Percentiles rank a stretch among this genome's conserved stretches.
Conservation (phyloP, 2,329 filamentous ascomycete species). For the Leptographium flavum region DNA sequence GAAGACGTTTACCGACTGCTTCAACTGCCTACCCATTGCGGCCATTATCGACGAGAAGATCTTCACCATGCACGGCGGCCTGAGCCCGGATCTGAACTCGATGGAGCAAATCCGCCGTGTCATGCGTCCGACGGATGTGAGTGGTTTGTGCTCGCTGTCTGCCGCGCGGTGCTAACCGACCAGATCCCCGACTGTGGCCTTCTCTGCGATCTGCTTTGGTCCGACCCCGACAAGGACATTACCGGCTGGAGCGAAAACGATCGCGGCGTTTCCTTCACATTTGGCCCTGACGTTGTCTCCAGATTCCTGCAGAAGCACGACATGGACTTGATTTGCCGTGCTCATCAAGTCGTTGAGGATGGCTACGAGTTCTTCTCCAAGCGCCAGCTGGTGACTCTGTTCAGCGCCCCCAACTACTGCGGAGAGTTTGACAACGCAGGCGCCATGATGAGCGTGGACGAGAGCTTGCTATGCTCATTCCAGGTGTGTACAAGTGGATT, state of each 20-base stretch:
- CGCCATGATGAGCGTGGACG: constrained; percentile 99
- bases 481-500: constrained; percentile 45
- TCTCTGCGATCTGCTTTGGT: constrained; percentile 95
- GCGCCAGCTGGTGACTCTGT: constrained; percentile 89
- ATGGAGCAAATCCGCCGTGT: constrained; percentile 99
- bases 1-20: constrained; percentile 99
- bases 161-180: background rate
- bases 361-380: constrained; percentile 99
- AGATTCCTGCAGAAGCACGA: constrained; percentile 98
- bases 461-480: constrained; percentile 97
- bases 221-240: constrained; percentile 97
- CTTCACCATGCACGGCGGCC: constrained; percentile 97
- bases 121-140: constrained; percentile 96
- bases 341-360: constrained; percentile 96
- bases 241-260: constrained; percentile 99
- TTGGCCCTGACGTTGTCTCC: constrained; percentile 92
- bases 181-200: constrained; percentile 97
- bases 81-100: constrained; percentile 94
- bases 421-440: constrained; percentile 99
- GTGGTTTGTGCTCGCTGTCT: constrained; percentile 23
- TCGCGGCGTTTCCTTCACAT: constrained; percentile 95
- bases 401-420: constrained; percentile 98
- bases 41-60: constrained; percentile 99
- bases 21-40: constrained; percentile 96
- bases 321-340: constrained; percentile 98